Percentiles rank a stretch among this genome's conserved stretches.
phyloP scores from a whole-genome alignment of 768 basidiomycete species.

The Suillus alpinus region DNA sequence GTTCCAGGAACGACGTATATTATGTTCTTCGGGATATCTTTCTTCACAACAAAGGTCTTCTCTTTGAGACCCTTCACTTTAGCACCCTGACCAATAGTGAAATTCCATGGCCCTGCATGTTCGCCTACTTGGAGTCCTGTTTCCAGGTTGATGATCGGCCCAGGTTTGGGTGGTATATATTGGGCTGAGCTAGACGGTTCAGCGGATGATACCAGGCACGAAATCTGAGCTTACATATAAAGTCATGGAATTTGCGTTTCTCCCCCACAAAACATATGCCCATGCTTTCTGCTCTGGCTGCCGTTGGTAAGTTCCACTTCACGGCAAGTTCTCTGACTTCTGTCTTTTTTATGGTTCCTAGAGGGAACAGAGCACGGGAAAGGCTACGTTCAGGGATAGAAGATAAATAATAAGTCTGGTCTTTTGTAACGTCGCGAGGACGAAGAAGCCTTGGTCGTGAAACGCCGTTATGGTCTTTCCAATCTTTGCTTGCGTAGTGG shows the following conservation, averaged over 20 bases:
- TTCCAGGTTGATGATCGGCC: slow-evolving; percentile 59
- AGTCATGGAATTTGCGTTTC: slow-evolving; percentile 65
- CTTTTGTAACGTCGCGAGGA: slow-evolving; percentile 63
- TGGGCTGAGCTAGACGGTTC: slow-evolving; percentile 46
- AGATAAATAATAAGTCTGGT: slow-evolving; percentile 91
- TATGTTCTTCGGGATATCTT: slow-evolving; percentile 59
- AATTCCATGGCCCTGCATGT: slow-evolving; percentile 81
- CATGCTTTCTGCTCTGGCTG: slow-evolving; percentile 81
- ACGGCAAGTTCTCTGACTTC: slow-evolving; percentile 73
- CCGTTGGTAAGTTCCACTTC: slow-evolving; percentile 62
- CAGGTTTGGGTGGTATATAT: slow-evolving; percentile 70
- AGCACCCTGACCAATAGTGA: slow-evolving; percentile 82
- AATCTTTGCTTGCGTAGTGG: slow-evolving; percentile 80
- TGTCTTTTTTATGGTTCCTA: slow-evolving; percentile 63
- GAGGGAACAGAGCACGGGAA: slow-evolving; percentile 72
- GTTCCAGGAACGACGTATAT: slow-evolving; percentile 75
- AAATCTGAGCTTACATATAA: slow-evolving; percentile 51
- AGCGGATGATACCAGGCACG: not conserved
- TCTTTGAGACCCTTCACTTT: slow-evolving; percentile 57
- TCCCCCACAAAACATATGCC: slow-evolving; percentile 94
- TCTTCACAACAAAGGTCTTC: slow-evolving; percentile 71
- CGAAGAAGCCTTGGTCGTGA: slow-evolving; percentile 53
- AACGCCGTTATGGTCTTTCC: slow-evolving; percentile 27
- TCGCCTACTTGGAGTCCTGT: slow-evolving; percentile 52
- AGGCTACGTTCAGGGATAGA: slow-evolving; percentile 69